These are phyloP conservation scores for Scortechinia acanthostroma DNA, from an alignment of 2,329 filamentous ascomycete genomes.

Conservation along the genomic window DNA sequence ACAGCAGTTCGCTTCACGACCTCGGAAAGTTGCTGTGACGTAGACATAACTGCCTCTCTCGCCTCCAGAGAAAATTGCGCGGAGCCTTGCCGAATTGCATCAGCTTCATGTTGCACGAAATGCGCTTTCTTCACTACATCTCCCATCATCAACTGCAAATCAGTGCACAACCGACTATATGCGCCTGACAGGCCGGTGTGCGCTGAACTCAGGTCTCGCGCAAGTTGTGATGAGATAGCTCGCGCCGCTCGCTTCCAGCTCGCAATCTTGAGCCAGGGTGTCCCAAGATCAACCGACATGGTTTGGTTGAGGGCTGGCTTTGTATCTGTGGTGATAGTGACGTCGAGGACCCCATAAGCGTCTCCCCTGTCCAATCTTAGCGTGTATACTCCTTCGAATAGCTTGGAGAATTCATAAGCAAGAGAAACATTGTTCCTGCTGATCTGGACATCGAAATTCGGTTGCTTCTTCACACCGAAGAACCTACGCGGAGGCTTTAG, in stretches of 20 bases:
- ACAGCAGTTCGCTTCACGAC: conserved; percentile 17
- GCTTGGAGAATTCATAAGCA: conserved; percentile 33
- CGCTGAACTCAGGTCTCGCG: conserved; percentile 22
- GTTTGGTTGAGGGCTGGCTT: conserved; percentile 13
- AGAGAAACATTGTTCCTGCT: conserved; percentile 27
- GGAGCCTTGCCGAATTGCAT: conserved; percentile 13
- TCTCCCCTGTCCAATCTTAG: conserved; percentile 33
- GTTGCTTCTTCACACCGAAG: conserved; percentile 28
- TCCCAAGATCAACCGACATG: conserved; percentile 14
- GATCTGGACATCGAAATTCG: conserved; percentile 37
- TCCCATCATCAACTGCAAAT: conserved; percentile 24
- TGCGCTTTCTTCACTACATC: conserved; percentile 24
- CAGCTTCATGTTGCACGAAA: conserved; percentile 17
- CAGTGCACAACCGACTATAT: conserved; percentile 23
- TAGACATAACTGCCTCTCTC: not conserved
- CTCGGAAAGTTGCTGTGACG: conserved; percentile 18
- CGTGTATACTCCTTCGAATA: conserved; percentile 43
- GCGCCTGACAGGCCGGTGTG: conserved; percentile 24
- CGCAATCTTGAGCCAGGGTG: conserved; percentile 33
- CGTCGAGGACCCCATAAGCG: conserved; percentile 13
- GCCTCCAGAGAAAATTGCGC: conserved; percentile 6
- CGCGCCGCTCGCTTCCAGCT: conserved; percentile 32
- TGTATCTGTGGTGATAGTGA: conserved; percentile 12
- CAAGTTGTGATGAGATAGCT: conserved; percentile 20
- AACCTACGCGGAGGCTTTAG: conserved; percentile 36